phyloP scores from a whole-genome alignment of 352 stramenopile genomes.

The Globisporangium recalcitrans region DNA sequence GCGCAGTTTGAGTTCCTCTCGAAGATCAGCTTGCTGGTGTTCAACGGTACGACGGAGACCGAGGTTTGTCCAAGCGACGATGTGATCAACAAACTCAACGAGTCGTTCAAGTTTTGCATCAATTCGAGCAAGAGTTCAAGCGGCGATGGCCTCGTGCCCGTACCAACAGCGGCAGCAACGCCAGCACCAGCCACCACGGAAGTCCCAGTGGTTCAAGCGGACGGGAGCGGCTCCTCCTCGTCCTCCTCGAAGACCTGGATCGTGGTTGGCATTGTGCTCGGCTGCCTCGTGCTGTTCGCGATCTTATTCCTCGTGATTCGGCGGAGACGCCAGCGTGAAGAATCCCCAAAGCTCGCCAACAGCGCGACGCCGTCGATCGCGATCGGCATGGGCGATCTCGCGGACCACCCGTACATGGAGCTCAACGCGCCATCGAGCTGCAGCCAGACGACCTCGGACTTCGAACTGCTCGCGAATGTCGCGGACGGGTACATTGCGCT shows the following conservation, averaged over 20 bases:
- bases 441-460: conserved; percentile 70
- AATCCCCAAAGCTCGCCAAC: conserved; percentile 43
- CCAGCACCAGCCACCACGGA: conserved; percentile 7
- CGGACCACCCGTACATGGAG: conserved; percentile 56
- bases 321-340: conserved; percentile 33
- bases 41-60: conserved; percentile 51
- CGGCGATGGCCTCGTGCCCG: conserved; percentile 14
- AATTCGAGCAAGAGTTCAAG: neutral
- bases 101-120: conserved; percentile 59
- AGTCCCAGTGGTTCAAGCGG: neutral
- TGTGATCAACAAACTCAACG: conserved; percentile 38
- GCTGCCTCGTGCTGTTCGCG: conserved; percentile 28
- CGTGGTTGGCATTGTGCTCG: conserved; percentile 36
- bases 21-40: conserved; percentile 35
- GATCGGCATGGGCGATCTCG: conserved; percentile 54
- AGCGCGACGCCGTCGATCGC: conserved; percentile 42
- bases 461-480: conserved; percentile 61
- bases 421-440: conserved; percentile 40
- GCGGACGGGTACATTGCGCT: conserved; percentile 65
- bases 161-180: conserved; percentile 7
- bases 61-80: conserved; percentile 39
- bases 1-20: conserved; percentile 56
- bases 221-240: neutral
- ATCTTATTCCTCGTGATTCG: conserved; percentile 34
- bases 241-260: conserved; percentile 35